Evolutionary conservation across 305 asterid genomes (phyloP), one percentile per base, ranked within the genome.

Genomic region (Fraxinus platypoda): DNA sequence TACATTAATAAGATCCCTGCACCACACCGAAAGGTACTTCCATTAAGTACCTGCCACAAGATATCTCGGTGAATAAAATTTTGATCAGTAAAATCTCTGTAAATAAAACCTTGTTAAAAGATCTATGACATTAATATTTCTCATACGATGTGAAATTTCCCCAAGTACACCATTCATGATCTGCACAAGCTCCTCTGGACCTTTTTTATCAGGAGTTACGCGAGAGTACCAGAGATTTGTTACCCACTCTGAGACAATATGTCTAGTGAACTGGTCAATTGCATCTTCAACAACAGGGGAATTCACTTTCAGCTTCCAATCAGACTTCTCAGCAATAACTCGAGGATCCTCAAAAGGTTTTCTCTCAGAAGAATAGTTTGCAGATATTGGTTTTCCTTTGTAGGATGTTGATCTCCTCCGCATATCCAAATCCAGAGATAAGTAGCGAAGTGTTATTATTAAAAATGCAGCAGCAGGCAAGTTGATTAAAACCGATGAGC

Each of bases 171-270:
- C 94, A 82, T 96, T 96, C 80, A 96, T 93, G 87, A 96, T 89
- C 93, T 87, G 89, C 82, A 89, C 93, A 83, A 96, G 92, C 94
- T 96, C 98, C 87, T 94, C 97, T 77, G 98, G 97, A 49, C 85
- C 97, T 90, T 94, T 97, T 88, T 87, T 88, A 86, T 96, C 99
- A 76, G 98, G 90, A 81, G 99, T 96, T 83, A 96, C 77, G 81
- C 97, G 98, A 54, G 96, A 89, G 89, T 94, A 96, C 99, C 99
- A 96, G 85, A 96, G 92, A 84, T 90, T 92, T 74, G 98, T 92
- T 82, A 96, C 98, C 99, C 98, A 96, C 90, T 96, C 99, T 49
- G 98, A 93, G 87, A 96, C 95, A 49, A 96, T 91, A 84, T 94
- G 99, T 87, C 94, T 88, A 49, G 91, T 90, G 89, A 96, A 96